A percentile compares a stretch with the other conserved stretches of the same genome.
Evolutionary conservation across 192 early-diverging fungal species (phyloP).

Genomic region (Glomus cerebriforme): DNA sequence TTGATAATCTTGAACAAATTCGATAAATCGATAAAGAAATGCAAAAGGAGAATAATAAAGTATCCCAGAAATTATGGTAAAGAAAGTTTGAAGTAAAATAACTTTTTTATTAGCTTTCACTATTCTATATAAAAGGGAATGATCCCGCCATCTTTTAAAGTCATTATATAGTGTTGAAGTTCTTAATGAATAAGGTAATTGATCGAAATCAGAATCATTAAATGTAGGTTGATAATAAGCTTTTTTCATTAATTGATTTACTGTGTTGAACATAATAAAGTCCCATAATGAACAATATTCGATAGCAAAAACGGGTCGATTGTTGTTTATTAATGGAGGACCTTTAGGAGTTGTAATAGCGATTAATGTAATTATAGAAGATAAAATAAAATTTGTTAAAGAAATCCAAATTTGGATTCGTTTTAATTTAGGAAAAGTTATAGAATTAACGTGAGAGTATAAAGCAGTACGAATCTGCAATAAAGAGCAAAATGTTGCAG

Average conservation of each 20-base stretch:
- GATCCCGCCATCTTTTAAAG: conserved; percentile 32
- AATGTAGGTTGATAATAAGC: conserved; percentile 26
- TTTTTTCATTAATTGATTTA: conserved; percentile 33
- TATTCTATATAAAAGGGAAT: conserved; percentile 35
- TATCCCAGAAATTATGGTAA: conserved; percentile 13
- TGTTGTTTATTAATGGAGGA: conserved; percentile 34
- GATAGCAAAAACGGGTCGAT: conserved; percentile 29
- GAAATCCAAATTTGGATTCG: not conserved
- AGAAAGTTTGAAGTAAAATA: conserved; percentile 30
- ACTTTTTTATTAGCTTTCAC: conserved; percentile 33
- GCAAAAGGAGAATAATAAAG: conserved; percentile 41
- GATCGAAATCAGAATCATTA: conserved; percentile 32
- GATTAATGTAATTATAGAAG: conserved; percentile 11
- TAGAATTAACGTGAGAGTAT: conserved; percentile 3
- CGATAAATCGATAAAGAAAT: conserved; percentile 38
- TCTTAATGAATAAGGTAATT: conserved; percentile 37
- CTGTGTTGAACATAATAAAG: conserved; percentile 35
- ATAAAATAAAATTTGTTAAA: not conserved
- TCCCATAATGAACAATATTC: conserved; percentile 39
- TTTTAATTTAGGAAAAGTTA: not conserved
- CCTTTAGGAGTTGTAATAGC: conserved; percentile 38
- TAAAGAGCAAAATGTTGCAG: conserved; percentile 23
- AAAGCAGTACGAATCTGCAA: conserved; percentile 15
- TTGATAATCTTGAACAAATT: conserved; percentile 33
- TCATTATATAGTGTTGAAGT: conserved; percentile 35